A percentile compares a stretch with the other conserved stretches of the same genome.
phyloP scores from a whole-genome alignment of 1,284 basidiomycete genomes.

The Filobasidium uniguttulatum region DNA sequence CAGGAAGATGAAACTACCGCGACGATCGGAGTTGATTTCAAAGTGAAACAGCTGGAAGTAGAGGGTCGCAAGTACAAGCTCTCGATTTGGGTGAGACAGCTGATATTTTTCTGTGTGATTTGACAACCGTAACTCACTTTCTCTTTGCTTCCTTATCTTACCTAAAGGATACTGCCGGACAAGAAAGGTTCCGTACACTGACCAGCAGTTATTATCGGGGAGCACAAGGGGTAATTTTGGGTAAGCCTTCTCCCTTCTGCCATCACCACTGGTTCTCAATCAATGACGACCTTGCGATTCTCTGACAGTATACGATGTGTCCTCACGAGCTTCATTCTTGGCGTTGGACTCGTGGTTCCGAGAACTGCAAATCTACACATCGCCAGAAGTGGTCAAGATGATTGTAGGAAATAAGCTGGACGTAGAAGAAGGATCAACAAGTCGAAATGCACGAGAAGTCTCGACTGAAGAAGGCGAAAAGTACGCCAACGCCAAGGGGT shows the following conservation, averaged over 20 bases:
- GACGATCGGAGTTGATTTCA: constrained; percentile 56
- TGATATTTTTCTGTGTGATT: not conserved
- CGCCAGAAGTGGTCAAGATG: constrained; percentile 77
- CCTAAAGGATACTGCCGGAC: constrained; percentile 70
- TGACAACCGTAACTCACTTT: too few species aligned
- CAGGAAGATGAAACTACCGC: constrained; percentile 79
- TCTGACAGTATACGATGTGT: constrained; percentile 77
- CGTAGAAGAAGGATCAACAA: constrained; percentile 45
- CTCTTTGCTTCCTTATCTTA: too few species aligned
- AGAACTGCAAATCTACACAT: constrained; percentile 88
- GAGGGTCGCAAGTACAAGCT: constrained; percentile 43
- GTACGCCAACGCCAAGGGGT: constrained; percentile 68
- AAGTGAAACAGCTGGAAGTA: constrained; percentile 41
- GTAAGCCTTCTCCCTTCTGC: constrained; percentile 35
- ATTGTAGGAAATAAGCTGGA: constrained; percentile 91
- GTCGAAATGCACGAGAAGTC: constrained; percentile 52
- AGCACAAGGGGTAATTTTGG: constrained; percentile 57
- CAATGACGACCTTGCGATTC: not conserved
- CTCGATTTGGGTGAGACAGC: constrained; percentile 41
- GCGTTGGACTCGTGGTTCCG: constrained; percentile 83
- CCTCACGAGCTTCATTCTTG: constrained; percentile 79
- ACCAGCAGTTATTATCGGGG: constrained; percentile 85
- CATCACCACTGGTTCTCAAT: not conserved
- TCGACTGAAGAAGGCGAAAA: constrained; percentile 59
- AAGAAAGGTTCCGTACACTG: constrained; percentile 80